Conservation (phyloP, 2,329 filamentous ascomycete species). For the Davidsoniella virescens region DNA sequence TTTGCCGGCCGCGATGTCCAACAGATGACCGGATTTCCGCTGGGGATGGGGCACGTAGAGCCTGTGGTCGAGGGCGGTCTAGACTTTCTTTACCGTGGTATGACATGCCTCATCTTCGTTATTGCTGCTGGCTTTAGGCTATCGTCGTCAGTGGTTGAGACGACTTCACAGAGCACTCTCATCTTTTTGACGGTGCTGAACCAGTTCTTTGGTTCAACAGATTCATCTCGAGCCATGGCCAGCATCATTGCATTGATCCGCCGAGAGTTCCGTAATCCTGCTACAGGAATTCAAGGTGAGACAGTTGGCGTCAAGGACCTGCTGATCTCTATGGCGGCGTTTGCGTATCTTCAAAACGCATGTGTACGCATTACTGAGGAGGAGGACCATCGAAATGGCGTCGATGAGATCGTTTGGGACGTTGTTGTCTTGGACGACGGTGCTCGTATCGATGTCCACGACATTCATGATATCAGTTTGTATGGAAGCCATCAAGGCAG, state of each 20-base stretch:
- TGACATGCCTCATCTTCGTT: conserved; percentile 44
- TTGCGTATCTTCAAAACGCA: conserved; percentile 44
- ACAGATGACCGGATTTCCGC: conserved; percentile 10
- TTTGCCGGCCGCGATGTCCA: conserved; percentile 34
- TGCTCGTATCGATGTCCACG: conserved; percentile 35
- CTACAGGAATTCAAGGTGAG: conserved; percentile 42
- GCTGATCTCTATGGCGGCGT: conserved; percentile 41
- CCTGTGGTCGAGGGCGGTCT: conserved; percentile 39
- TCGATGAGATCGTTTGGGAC: conserved; percentile 48
- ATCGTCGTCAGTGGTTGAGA: conserved; percentile 36
- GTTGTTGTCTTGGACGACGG: conserved; percentile 46
- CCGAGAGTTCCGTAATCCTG: conserved; percentile 47
- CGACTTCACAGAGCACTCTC: conserved; percentile 39
- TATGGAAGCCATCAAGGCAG: conserved; percentile 18
- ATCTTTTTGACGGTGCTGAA: conserved; percentile 43
- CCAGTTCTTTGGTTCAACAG: conserved; percentile 50
- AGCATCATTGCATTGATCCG: conserved; percentile 49
- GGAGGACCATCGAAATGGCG: conserved; percentile 29
- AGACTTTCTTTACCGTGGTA: conserved; percentile 38
- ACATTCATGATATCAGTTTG: conserved; percentile 22
- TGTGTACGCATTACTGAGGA: conserved; percentile 36
- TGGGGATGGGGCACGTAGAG: conserved; percentile 33
- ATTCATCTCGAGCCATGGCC: conserved; percentile 50
- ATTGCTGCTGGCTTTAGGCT: conserved; percentile 44
- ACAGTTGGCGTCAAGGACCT: conserved; percentile 44